phyloP scores from a whole-genome alignment of 768 basidiomycete genomes.

The Boletus tomentosulus region DNA sequence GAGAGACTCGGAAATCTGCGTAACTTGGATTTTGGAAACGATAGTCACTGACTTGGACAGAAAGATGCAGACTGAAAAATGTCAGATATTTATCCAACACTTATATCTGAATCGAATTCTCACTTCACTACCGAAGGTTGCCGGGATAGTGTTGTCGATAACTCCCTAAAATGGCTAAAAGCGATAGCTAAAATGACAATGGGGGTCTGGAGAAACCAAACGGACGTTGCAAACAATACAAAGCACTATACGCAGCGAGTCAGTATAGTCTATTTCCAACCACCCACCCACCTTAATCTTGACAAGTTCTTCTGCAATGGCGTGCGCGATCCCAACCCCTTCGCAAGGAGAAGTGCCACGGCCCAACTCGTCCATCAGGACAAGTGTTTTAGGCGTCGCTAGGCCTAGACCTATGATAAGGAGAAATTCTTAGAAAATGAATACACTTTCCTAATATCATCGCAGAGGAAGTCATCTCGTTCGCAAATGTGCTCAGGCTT shows the following conservation, averaged over 20 bases:
- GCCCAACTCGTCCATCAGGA: slow-evolving; percentile 91
- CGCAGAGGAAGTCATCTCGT: slow-evolving; percentile 88
- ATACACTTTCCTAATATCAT: slow-evolving; percentile 73
- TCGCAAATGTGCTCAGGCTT: slow-evolving; percentile 89
- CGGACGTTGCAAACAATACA: slow-evolving; percentile 88
- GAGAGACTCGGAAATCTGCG: neutral
- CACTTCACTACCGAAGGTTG: slow-evolving; percentile 82
- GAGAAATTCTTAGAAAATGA: neutral
- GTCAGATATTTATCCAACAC: neutral
- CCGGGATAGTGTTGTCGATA: slow-evolving; percentile 68
- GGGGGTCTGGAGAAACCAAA: neutral
- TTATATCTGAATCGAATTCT: slow-evolving; percentile 19
- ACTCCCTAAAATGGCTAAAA: slow-evolving; percentile 72
- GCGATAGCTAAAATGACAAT: slow-evolving; percentile 1
- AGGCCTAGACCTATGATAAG: slow-evolving; percentile 45
- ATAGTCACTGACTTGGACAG: slow-evolving; percentile 58
- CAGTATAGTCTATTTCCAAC: neutral
- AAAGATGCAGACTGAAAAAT: slow-evolving; percentile 65
- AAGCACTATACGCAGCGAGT: slow-evolving; percentile 50
- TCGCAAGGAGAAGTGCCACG: slow-evolving; percentile 85
- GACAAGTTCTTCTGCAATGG: slow-evolving; percentile 77
- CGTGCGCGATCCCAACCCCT: slow-evolving; percentile 78
- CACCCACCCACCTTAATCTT: slow-evolving; percentile 52
- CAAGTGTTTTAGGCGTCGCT: slow-evolving; percentile 63
- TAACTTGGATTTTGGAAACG: neutral